These are phyloP conservation scores for Coemansia sp. DNA, from an alignment of 192 early-diverging fungal species.

Conservation along the genomic window DNA sequence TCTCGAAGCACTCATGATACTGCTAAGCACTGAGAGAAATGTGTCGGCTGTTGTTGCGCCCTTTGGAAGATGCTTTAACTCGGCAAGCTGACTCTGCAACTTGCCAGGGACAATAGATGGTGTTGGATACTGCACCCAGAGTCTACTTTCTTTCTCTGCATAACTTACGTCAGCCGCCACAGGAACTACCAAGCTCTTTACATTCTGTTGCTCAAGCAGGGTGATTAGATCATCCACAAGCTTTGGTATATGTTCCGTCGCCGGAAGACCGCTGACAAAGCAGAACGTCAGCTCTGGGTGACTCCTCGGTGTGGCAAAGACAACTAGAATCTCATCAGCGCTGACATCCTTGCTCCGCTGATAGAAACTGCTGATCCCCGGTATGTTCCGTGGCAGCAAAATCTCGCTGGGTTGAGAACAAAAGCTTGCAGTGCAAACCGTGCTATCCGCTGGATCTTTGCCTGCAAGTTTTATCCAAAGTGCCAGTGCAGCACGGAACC, in stretches of 20 bases:
- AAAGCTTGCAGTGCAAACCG: slow-evolving; percentile 1
- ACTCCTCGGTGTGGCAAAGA: slow-evolving; percentile 11
- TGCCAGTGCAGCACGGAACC: slow-evolving; percentile 41
- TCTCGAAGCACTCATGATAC: slow-evolving; percentile 16
- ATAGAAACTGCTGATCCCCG: neutral
- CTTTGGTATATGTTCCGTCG: slow-evolving; percentile 21
- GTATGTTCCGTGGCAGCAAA: slow-evolving; percentile 2
- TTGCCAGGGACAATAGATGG: neutral
- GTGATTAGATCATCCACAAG: slow-evolving; percentile 26
- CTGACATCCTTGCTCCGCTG: neutral
- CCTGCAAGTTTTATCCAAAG: slow-evolving; percentile 21
- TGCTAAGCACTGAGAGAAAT: slow-evolving; percentile 27
- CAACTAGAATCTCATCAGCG: slow-evolving; percentile 6
- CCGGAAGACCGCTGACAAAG: slow-evolving; percentile 41
- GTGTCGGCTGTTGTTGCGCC: slow-evolving; percentile 28
- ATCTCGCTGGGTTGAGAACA: slow-evolving; percentile 1
- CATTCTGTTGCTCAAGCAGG: slow-evolving; percentile 20
- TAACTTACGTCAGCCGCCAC: slow-evolving; percentile 28
- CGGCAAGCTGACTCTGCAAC: slow-evolving; percentile 1
- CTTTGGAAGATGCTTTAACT: slow-evolving; percentile 5
- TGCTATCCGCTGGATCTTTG: neutral
- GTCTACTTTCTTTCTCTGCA: slow-evolving; percentile 10
- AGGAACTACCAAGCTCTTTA: slow-evolving; percentile 24
- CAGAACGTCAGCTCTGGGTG: slow-evolving; percentile 22
- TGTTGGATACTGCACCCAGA: slow-evolving; percentile 14